Evolutionary conservation across 73 alveolate species (phyloP).

Genomic region (Paramecium pentaurelia): DNA sequence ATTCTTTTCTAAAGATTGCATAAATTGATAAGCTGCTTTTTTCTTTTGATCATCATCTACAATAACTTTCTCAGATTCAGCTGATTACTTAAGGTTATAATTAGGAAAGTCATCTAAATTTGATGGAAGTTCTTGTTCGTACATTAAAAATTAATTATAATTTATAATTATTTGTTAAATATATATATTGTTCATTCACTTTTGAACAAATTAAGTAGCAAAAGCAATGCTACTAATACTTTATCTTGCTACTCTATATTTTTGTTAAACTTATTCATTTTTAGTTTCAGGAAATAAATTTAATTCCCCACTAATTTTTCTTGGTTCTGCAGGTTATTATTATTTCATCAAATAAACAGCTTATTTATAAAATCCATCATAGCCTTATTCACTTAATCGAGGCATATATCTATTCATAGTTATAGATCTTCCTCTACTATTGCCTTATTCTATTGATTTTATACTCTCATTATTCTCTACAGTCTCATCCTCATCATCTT

Average conservation of each 20-base stretch:
- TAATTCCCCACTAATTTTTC: background rate
- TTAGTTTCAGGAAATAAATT: conserved; percentile 22
- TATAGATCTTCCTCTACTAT: background rate
- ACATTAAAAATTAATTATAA: background rate
- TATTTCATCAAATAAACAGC: conserved; percentile 5
- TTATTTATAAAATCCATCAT: conserved; percentile 40
- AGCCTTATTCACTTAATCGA: background rate
- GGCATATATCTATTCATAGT: conserved; percentile 14
- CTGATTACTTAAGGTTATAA: background rate
- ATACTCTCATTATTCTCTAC: background rate
- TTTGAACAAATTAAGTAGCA: conserved; percentile 20
- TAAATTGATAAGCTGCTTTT: background rate
- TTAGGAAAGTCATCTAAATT: conserved; percentile 33
- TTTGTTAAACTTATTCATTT: background rate
- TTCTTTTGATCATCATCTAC: background rate
- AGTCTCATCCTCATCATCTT: background rate
- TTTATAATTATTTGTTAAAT: background rate
- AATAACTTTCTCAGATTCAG: background rate
- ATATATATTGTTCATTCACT: background rate
- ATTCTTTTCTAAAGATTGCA: conserved; percentile 21
- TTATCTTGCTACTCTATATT: background rate
- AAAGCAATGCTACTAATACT: conserved; percentile 22
- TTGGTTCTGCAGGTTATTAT: background rate
- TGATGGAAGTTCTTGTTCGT: background rate
- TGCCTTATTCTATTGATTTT: background rate